Evolutionary conservation across 2,329 filamentous ascomycete genomes (phyloP).

Genomic region (Diaporthe helianthi): DNA sequence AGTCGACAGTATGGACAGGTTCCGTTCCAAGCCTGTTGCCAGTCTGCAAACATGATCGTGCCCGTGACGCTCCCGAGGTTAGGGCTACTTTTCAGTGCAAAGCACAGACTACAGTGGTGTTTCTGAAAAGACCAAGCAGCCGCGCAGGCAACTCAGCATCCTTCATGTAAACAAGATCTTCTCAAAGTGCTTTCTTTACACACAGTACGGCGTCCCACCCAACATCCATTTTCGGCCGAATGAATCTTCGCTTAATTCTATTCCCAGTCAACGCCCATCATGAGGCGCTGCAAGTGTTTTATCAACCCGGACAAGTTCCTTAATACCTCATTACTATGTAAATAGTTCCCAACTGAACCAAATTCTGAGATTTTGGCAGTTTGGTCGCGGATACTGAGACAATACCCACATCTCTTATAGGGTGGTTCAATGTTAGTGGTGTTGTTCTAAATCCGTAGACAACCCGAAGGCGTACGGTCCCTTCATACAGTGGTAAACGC

Average conservation of each 20-base stretch:
- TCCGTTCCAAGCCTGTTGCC: not conserved
- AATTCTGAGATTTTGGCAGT: not conserved
- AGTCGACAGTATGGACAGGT: not conserved
- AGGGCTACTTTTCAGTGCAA: too few species aligned
- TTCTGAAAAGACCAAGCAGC: not conserved
- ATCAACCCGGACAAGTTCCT: not conserved
- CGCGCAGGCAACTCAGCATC: not conserved
- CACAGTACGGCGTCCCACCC: not conserved
- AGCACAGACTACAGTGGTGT: not conserved
- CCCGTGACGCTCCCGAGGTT: too few species aligned
- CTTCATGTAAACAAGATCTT: not conserved
- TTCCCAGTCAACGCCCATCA: not conserved
- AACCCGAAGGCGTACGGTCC: too few species aligned
- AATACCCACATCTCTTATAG: too few species aligned
- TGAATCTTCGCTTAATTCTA: not conserved
- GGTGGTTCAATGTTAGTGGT: too few species aligned
- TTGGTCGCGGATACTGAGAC: not conserved
- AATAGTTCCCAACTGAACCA: not conserved
- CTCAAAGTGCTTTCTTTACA: not conserved
- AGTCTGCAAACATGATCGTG: too few species aligned
- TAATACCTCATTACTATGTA: not conserved
- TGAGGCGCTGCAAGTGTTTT: slow-evolving; percentile 10
- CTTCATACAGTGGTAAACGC: too few species aligned
- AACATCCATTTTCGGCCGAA: not conserved
- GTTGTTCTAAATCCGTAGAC: too few species aligned